Conservation (phyloP, 1,284 basidiomycete genomes). For the Mycena sp. region DNA sequence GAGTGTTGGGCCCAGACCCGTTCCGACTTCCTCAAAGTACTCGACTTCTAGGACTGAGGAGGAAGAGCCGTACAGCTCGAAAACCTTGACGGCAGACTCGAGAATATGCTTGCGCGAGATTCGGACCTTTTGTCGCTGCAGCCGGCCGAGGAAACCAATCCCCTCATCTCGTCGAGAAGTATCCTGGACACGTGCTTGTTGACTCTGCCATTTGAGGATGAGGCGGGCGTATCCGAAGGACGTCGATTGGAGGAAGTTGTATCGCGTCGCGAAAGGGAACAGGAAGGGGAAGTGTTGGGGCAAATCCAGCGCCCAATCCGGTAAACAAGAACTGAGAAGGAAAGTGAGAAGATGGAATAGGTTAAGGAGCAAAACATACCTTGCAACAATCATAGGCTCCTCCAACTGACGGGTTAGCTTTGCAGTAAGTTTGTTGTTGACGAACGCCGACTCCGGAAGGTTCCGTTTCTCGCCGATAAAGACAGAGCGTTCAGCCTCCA, state of each 20-base stretch:
- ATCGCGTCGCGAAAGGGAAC: slow-evolving; percentile 97
- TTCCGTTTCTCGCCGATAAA: slow-evolving; percentile 61
- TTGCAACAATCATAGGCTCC: slow-evolving; percentile 98
- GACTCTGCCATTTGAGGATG: slow-evolving; percentile 90
- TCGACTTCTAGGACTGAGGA: slow-evolving; percentile 96
- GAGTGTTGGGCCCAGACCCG: slow-evolving; percentile 96
- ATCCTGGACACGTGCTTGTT: slow-evolving; percentile 78
- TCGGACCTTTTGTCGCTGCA: slow-evolving; percentile 96
- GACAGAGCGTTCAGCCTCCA: slow-evolving; percentile 66
- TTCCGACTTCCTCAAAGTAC: slow-evolving; percentile 99
- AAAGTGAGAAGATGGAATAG: not conserved
- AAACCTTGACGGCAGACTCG: slow-evolving; percentile 97
- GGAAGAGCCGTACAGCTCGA: slow-evolving; percentile 95
- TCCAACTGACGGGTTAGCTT: slow-evolving; percentile 98
- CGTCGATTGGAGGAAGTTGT: slow-evolving; percentile 96
- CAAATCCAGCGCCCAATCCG: slow-evolving; percentile 95
- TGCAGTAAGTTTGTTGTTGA: slow-evolving; percentile 98
- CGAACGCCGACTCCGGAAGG: slow-evolving; percentile 83
- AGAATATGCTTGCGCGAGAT: slow-evolving; percentile 95
- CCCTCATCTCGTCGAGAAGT: slow-evolving; percentile 87
- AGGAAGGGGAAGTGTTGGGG: slow-evolving; percentile 97
- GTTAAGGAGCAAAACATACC: slow-evolving; percentile 54
- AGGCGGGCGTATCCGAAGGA: slow-evolving; percentile 97
- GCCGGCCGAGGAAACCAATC: slow-evolving; percentile 89
- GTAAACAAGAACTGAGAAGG: slow-evolving; percentile 82